A percentile compares a stretch with the other conserved stretches of the same genome.
Evolutionary conservation across 1,284 basidiomycete species (phyloP).

Genomic region (Ceratobasidium sp.): DNA sequence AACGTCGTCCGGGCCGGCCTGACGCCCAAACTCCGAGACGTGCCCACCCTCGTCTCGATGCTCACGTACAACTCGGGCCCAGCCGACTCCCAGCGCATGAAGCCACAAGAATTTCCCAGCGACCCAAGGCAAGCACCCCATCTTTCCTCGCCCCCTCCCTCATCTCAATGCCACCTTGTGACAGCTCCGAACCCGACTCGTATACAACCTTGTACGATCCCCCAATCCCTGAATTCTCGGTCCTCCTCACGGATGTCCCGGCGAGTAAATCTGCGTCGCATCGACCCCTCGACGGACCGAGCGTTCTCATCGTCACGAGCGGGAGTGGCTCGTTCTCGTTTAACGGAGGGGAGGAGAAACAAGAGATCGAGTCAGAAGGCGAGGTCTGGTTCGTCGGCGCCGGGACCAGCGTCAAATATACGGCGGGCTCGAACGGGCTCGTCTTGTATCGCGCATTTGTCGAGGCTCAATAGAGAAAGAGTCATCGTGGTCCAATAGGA

Average conservation of each 20-base stretch:
- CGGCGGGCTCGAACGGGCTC: constrained; percentile 58
- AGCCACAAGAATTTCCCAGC: constrained; percentile 64
- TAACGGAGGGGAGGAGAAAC: constrained; percentile 56
- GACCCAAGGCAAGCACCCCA: constrained; percentile 47
- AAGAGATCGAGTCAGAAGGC: constrained; percentile 68
- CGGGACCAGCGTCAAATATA: constrained; percentile 65
- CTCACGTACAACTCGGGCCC: constrained; percentile 86
- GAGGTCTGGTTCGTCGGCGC: constrained; percentile 90
- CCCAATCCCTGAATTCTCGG: constrained; percentile 94
- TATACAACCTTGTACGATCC: constrained; percentile 83
- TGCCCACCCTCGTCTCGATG: constrained; percentile 87
- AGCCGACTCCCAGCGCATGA: constrained; percentile 75
- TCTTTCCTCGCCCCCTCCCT: background rate
- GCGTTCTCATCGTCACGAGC: constrained; percentile 80
- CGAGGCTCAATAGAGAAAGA: constrained; percentile 54
- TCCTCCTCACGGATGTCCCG: constrained; percentile 71
- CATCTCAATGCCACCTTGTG: background rate
- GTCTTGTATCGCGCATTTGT: constrained; percentile 84
- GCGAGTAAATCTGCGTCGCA: constrained; percentile 65
- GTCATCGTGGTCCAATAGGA: too few species aligned
- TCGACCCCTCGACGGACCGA: constrained; percentile 79
- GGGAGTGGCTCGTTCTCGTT: constrained; percentile 65
- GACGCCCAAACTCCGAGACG: constrained; percentile 95
- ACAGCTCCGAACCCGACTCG: constrained; percentile 10
- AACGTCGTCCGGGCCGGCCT: constrained; percentile 99